phyloP scores from a whole-genome alignment of 768 basidiomycete species.

The Auricularia sp. region DNA sequence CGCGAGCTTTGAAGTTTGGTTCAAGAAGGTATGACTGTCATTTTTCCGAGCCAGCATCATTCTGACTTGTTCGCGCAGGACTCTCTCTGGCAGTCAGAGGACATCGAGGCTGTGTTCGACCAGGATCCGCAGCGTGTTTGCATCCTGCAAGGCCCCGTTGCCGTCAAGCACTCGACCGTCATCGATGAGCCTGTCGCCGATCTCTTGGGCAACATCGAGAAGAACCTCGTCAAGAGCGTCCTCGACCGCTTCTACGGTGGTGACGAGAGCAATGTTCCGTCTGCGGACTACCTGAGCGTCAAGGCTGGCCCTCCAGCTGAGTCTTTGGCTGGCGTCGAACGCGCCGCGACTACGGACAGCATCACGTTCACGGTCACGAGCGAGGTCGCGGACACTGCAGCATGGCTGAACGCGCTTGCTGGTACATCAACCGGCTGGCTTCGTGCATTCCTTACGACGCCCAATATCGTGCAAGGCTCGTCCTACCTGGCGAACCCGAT shows the following conservation, averaged over 20 bases:
- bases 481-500: conserved; percentile 85
- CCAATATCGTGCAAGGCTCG: conserved; percentile 77
- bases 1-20: conserved; percentile 93
- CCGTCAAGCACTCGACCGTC: conserved; percentile 73
- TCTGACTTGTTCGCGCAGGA: conserved; percentile 40
- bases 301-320: conserved; percentile 15
- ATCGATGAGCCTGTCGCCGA: conserved; percentile 95
- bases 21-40: conserved; percentile 74
- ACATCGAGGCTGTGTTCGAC: conserved; percentile 97
- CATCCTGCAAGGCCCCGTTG: conserved; percentile 94
- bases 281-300: conserved; percentile 73
- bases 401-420: conserved; percentile 80
- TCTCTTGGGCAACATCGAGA: conserved; percentile 80
- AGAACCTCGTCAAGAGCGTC: conserved; percentile 65
- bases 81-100: conserved; percentile 95
- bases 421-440: conserved; percentile 82
- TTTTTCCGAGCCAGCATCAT: background rate
- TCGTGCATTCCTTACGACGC: conserved; percentile 69
- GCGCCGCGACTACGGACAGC: conserved; percentile 33
- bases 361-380: conserved; percentile 31
- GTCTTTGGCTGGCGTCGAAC: conserved; percentile 19
- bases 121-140: conserved; percentile 98
- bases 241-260: conserved; percentile 69
- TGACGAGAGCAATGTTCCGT: conserved; percentile 66
- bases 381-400: conserved; percentile 45